Conservation (phyloP, 2,329 filamentous ascomycete genomes). For the Bipolaris bicolor region DNA sequence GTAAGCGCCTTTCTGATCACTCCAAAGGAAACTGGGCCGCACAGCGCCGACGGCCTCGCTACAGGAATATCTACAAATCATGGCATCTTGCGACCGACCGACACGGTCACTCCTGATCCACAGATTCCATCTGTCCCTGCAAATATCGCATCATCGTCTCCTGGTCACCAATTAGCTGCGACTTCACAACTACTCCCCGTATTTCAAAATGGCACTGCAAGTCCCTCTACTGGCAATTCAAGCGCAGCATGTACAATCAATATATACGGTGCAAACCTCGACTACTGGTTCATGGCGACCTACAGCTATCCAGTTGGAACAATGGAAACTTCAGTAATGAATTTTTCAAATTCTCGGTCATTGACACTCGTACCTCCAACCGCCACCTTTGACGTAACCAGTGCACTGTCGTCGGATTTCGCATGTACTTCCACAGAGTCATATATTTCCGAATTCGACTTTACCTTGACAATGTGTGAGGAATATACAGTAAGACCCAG, state of each 20-base stretch:
- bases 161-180: background rate
- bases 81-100: slow-evolving; percentile 20
- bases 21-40: slow-evolving; percentile 1
- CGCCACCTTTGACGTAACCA: slow-evolving; percentile 34
- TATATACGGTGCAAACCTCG: slow-evolving; percentile 40
- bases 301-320: slow-evolving; percentile 31
- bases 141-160: slow-evolving; percentile 6
- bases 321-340: slow-evolving; percentile 23
- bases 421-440: slow-evolving; percentile 30
- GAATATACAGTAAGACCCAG: slow-evolving; percentile 38
- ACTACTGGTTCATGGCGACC: slow-evolving; percentile 44
- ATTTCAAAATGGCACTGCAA: background rate
- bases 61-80: slow-evolving; percentile 12
- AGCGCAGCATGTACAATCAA: slow-evolving; percentile 43
- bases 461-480: slow-evolving; percentile 29
- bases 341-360: slow-evolving; percentile 23
- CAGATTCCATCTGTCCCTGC: slow-evolving; percentile 1
- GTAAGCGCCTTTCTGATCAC: background rate
- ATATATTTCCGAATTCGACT: slow-evolving; percentile 31
- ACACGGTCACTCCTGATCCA: slow-evolving; percentile 6
- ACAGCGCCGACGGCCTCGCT: slow-evolving; percentile 2
- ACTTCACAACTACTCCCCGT: background rate
- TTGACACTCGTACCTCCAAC: slow-evolving; percentile 32
- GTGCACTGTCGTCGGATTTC: slow-evolving; percentile 29
- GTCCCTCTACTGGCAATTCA: slow-evolving; percentile 12